Base-by-base conservation (phyloP, 2,329 filamentous ascomycete genomes). In the Aplosporella prunicola region DNA sequence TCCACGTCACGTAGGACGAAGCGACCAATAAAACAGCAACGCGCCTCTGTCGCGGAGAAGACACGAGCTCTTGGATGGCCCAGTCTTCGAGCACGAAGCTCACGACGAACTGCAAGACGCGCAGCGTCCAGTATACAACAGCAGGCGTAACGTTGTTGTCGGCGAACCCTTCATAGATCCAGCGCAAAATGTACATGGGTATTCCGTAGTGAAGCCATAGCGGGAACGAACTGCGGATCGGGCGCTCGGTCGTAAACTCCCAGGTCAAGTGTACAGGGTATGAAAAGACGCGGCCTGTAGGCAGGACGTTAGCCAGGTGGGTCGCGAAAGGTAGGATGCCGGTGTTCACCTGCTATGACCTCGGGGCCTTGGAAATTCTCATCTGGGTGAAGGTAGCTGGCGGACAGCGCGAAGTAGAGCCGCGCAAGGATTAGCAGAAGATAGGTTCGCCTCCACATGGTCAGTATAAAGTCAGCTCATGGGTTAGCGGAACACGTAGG, bases 321-420 rank as follows among this genome's bases (percentile, higher is more conserved):
- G 27, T 51, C 32, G 45, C 38, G 22, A 22, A 16, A 5, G 2
- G 31, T 7, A n/a, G 10, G 13, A 20, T 13, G 35, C 30, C 15
- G 10, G 27, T 11, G 20, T 34, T 18, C 14, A 95, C 89, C 89
- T 54, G 89, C 88, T 55, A 96, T 91, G 47, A 96, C 81, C 68
- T 98, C 91, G 11, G 91, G 91, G 23, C 91, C 91, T 66, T 98
- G 91, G 55, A 98, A 98, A 68, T 96, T 91, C 71, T 98, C 91
- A 66, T 98, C 91, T 5, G 91, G 91, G 61, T 98, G 91, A 31
- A 98, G 76, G 62, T 98, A 98, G 69, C 89, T 96, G 42, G 91
- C 84, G 45, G 82, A 88, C 47, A 96, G 67, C 43, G 91, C 89
- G 60, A 96, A 89, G 74, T 89, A 96, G 55, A 96, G 72, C 61